These are phyloP conservation scores for Phycomyces blakesleeanus DNA, from an alignment of 192 early-diverging fungal genomes.

Conservation along the genomic window DNA sequence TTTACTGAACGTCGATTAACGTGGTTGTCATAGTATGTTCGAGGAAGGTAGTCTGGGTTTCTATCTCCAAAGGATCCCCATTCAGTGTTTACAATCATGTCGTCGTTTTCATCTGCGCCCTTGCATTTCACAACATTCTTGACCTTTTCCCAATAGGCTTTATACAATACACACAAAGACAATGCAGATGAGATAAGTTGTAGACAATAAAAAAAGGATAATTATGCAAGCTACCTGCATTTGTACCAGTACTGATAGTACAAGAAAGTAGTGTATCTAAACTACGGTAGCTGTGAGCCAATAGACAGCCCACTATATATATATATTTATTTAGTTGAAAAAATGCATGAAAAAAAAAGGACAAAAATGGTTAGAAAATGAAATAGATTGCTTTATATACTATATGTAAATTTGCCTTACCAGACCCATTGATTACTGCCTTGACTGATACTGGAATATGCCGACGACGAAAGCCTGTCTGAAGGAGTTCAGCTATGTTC, in stretches of 20 bases:
- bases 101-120: conserved; percentile 30
- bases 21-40: conserved; percentile 78
- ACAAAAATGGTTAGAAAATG: too few species aligned
- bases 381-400: too few species aligned
- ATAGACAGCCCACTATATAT: conserved; percentile 78
- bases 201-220: neutral
- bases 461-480: conserved; percentile 67
- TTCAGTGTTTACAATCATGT: conserved; percentile 95
- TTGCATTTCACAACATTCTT: conserved; percentile 69
- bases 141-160: conserved; percentile 82
- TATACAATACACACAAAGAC: neutral
- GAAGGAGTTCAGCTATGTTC: conserved; percentile 79
- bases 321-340: too few species aligned
- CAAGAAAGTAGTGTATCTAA: conserved; percentile 78
- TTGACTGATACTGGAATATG: conserved; percentile 71
- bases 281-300: conserved; percentile 81
- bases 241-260: conserved; percentile 92
- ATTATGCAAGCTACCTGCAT: conserved; percentile 52
- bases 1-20: conserved; percentile 78
- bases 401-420: conserved; percentile 13
- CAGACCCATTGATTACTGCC: conserved; percentile 90
- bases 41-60: conserved; percentile 68
- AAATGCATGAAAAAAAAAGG: too few species aligned
- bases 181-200: too few species aligned
- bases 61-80: conserved; percentile 91